phyloP scores from a whole-genome alignment of 441 rosid genomes.

The Gossypium davidsonii region DNA sequence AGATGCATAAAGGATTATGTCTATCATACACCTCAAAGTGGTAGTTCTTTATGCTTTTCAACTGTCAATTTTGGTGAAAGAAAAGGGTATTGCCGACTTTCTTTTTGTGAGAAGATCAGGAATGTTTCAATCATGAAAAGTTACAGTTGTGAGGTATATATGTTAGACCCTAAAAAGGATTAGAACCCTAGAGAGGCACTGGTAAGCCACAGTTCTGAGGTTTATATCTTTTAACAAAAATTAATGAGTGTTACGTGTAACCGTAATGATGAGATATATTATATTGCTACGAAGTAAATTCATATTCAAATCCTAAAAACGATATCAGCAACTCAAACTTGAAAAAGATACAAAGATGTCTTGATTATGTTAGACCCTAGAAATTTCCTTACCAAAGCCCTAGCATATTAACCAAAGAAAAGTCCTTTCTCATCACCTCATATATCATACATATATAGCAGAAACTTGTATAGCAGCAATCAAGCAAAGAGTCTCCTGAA shows the following conservation, averaged over 20 bases:
- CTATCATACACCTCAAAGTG: background rate
- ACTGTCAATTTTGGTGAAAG: constrained; percentile 15
- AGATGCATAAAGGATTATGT: background rate
- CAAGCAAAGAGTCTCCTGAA: background rate
- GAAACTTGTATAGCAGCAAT: background rate
- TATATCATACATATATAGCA: background rate
- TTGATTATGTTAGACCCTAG: no score
- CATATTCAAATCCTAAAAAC: no score
- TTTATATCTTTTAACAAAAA: background rate
- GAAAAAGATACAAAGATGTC: no score
- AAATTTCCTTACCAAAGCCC: no score
- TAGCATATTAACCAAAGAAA: no score
- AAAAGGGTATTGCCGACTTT: background rate
- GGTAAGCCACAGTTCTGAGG: background rate
- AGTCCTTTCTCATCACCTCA: no score
- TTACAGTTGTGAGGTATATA: background rate
- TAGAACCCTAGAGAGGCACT: no score
- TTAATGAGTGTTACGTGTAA: no score
- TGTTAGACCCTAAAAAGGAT: background rate
- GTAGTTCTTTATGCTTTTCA: background rate
- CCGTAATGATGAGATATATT: no score
- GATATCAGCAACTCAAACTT: no score
- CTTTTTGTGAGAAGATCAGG: background rate
- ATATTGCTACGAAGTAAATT: no score
- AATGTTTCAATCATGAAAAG: background rate